A percentile compares a stretch with the other conserved stretches of the same genome.
Conservation (phyloP, 1,284 basidiomycete species). For the Trichosporon sp. region DNA sequence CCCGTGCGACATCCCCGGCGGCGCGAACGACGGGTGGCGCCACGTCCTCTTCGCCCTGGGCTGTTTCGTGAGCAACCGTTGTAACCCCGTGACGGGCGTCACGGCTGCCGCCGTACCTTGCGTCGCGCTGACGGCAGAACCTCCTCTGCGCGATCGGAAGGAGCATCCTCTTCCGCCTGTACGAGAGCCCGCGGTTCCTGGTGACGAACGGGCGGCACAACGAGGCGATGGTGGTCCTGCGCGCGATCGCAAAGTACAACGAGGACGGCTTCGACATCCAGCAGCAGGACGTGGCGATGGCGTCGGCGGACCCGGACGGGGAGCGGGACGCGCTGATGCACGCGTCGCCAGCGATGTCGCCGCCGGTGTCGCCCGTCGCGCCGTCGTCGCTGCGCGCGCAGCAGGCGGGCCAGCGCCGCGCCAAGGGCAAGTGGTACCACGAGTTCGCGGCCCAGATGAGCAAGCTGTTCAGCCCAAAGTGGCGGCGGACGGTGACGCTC, state of each 20-base stretch:
- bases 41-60: slow-evolving; percentile 70
- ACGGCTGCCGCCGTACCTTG: neutral
- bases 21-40: slow-evolving; percentile 79
- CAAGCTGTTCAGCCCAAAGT: slow-evolving; percentile 74
- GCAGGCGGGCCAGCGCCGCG: neutral
- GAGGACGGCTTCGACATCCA: slow-evolving; percentile 64
- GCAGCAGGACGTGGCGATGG: slow-evolving; percentile 60
- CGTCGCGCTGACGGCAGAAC: slow-evolving; percentile 57
- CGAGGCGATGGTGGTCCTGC: slow-evolving; percentile 75
- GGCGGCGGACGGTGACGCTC: slow-evolving; percentile 74
- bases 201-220: slow-evolving; percentile 74
- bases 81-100: neutral
- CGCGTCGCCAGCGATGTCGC: neutral
- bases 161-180: slow-evolving; percentile 80
- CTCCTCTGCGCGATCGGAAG: slow-evolving; percentile 78
- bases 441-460: slow-evolving; percentile 65
- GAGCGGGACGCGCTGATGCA: neutral
- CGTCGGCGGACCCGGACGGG: neutral
- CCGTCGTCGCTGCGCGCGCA: slow-evolving; percentile 6
- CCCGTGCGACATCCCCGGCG: slow-evolving; percentile 55
- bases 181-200: slow-evolving; percentile 89
- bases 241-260: slow-evolving; percentile 79
- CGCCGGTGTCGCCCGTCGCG: slow-evolving; percentile 11
- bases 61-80: slow-evolving; percentile 58
- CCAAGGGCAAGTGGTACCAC: slow-evolving; percentile 13